These are phyloP conservation scores for Phytophthora macrochlamydospora DNA, from an alignment of 352 stramenopile species.

Conservation along the genomic window DNA sequence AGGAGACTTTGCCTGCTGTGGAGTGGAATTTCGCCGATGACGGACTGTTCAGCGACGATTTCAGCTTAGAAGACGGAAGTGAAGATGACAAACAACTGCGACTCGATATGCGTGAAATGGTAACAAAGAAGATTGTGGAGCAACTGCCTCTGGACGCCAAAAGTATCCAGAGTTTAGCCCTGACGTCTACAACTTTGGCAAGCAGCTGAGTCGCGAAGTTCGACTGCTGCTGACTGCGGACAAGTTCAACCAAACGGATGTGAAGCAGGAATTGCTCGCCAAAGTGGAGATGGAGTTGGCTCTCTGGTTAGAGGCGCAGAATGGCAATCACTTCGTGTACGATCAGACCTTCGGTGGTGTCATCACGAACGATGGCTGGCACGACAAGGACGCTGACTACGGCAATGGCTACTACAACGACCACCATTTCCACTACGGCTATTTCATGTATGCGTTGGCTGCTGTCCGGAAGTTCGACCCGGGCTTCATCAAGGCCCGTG, in stretches of 20 bases:
- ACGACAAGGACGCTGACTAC: slow-evolving; percentile 62
- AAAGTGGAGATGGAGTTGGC: slow-evolving; percentile 67
- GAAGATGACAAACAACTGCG: slow-evolving; percentile 33
- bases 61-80: slow-evolving; percentile 7
- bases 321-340: slow-evolving; percentile 87
- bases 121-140: slow-evolving; percentile 40
- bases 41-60: slow-evolving; percentile 56
- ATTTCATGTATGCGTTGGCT: slow-evolving; percentile 87
- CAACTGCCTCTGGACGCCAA: slow-evolving; percentile 56
- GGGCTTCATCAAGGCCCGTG: slow-evolving; percentile 67
- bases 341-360: slow-evolving; percentile 93
- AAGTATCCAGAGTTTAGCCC: slow-evolving; percentile 50
- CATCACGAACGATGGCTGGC: slow-evolving; percentile 86
- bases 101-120: slow-evolving; percentile 39
- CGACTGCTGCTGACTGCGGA: slow-evolving; percentile 81
- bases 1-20: slow-evolving; percentile 56
- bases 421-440: slow-evolving; percentile 95
- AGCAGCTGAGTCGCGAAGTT: slow-evolving; percentile 74
- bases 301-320: slow-evolving; percentile 65
- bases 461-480: slow-evolving; percentile 79
- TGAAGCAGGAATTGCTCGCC: slow-evolving; percentile 45
- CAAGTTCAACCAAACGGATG: slow-evolving; percentile 59
- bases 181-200: slow-evolving; percentile 85
- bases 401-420: slow-evolving; percentile 92
- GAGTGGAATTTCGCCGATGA: slow-evolving; percentile 72